These are phyloP conservation scores for Cercophora newfieldiana DNA, from an alignment of 495 filamentous ascomycete genomes.

Conservation along the genomic window DNA sequence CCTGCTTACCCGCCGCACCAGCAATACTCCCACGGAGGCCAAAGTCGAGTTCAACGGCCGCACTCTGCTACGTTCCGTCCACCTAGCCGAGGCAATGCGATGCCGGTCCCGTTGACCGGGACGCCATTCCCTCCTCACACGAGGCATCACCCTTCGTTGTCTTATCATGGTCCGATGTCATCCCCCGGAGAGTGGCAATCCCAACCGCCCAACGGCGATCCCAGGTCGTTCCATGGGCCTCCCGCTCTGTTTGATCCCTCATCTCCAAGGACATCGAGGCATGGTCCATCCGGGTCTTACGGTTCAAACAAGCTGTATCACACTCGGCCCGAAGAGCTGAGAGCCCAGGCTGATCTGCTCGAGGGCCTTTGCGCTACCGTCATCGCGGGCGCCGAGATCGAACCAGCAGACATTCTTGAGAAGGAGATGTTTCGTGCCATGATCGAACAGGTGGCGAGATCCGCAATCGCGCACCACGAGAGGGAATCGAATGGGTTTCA, in stretches of 20 bases:
- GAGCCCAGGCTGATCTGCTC: conserved; percentile 46
- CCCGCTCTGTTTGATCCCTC: conserved; percentile 16
- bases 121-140: conserved; percentile 16
- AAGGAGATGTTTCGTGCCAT: conserved; percentile 62
- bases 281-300: conserved; percentile 16
- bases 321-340: conserved; percentile 37
- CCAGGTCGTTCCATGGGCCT: conserved; percentile 4
- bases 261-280: conserved; percentile 19
- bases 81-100: conserved; percentile 17
- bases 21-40: conserved; percentile 22
- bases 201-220: conserved; percentile 18
- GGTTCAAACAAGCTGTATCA: conserved; percentile 22
- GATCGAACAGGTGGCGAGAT: conserved; percentile 58
- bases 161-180: conserved; percentile 30
- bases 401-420: conserved; percentile 52
- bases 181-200: conserved; percentile 24
- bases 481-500: conserved; percentile 29
- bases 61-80: conserved; percentile 31
- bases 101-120: conserved; percentile 6
- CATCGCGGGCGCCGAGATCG: conserved; percentile 49
- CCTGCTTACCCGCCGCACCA: conserved; percentile 28
- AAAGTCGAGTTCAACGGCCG: conserved; percentile 22
- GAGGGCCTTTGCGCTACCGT: conserved; percentile 44
- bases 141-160: conserved; percentile 34
- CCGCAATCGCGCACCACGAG: conserved; percentile 54